phyloP scores from a whole-genome alignment of 1,139 yeast species.

The Magnusiomyces suaveolens region DNA sequence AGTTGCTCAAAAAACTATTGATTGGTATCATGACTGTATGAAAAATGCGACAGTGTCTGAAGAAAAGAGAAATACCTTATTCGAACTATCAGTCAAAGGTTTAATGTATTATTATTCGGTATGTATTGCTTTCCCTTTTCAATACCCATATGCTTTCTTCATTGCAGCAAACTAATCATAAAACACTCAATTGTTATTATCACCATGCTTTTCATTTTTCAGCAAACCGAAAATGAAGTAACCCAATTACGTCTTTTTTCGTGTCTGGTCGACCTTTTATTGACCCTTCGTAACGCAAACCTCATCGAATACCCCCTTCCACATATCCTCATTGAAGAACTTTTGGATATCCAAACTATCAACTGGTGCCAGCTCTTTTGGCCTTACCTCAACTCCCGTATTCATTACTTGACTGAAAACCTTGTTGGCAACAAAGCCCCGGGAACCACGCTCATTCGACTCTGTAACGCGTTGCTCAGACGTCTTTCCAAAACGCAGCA shows the following conservation, averaged over 20 bases:
- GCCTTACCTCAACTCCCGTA: constrained; percentile 30
- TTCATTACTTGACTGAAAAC: constrained; percentile 22
- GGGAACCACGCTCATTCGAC: constrained; percentile 33
- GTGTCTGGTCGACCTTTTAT: constrained; percentile 18
- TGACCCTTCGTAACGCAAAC: constrained; percentile 16
- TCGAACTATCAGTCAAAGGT: not conserved
- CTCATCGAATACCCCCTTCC: constrained; percentile 22
- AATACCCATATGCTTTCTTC: not conserved
- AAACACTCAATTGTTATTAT: not conserved
- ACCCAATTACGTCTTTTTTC: constrained; percentile 7
- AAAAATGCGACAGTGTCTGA: not conserved
- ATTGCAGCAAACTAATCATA: not conserved
- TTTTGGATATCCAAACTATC: constrained; percentile 31
- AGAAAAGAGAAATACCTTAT: not conserved
- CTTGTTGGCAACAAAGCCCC: constrained; percentile 31
- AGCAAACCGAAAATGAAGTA: not conserved
- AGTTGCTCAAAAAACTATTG: not conserved
- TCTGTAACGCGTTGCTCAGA: constrained; percentile 32
- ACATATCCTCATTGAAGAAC: constrained; percentile 29
- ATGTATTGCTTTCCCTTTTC: not conserved
- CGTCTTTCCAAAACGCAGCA: constrained; percentile 32
- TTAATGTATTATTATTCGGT: constrained; percentile 1
- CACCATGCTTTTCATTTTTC: not conserved
- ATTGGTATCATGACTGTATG: not conserved
- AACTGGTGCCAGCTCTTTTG: constrained; percentile 32